Evolutionary conservation across 768 basidiomycete genomes (phyloP).

Genomic region (Sarcodon sp.): DNA sequence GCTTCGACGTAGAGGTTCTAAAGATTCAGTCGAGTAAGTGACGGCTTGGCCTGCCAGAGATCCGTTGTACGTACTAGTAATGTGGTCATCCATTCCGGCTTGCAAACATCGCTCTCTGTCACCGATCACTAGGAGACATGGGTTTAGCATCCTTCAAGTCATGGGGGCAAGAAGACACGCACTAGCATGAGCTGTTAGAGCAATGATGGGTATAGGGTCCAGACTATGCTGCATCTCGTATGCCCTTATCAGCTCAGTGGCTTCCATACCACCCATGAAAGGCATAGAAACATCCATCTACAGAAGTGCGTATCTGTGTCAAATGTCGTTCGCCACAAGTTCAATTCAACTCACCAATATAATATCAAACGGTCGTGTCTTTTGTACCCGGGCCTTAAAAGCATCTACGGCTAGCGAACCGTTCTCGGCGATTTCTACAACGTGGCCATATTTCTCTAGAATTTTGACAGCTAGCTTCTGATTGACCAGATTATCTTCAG

Average conservation of each 20-base stretch:
- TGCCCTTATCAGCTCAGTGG: constrained; percentile 82
- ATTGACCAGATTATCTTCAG: constrained; percentile 94
- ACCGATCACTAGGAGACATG: constrained; percentile 60
- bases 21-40: constrained; percentile 3
- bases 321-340: neutral
- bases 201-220: constrained; percentile 81
- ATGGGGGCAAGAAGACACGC: constrained; percentile 19
- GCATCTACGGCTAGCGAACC: constrained; percentile 88
- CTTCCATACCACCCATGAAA: constrained; percentile 98
- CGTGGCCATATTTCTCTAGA: constrained; percentile 90
- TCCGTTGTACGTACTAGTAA: constrained; percentile 48
- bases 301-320: constrained; percentile 1
- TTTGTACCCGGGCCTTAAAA: constrained; percentile 66
- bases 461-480: constrained; percentile 96
- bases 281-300: constrained; percentile 99
- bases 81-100: constrained; percentile 77
- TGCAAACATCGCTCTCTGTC: constrained; percentile 65
- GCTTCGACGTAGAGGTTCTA: constrained; percentile 69
- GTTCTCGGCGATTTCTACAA: constrained; percentile 95
- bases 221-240: constrained; percentile 68
- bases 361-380: constrained; percentile 74
- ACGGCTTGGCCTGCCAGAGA: neutral
- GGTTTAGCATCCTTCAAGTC: constrained; percentile 4
- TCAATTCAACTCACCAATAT: constrained; percentile 57
- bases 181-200: constrained; percentile 96